These are phyloP conservation scores for Candida germanica DNA, from an alignment of 805 yeast species.

Conservation along the genomic window DNA sequence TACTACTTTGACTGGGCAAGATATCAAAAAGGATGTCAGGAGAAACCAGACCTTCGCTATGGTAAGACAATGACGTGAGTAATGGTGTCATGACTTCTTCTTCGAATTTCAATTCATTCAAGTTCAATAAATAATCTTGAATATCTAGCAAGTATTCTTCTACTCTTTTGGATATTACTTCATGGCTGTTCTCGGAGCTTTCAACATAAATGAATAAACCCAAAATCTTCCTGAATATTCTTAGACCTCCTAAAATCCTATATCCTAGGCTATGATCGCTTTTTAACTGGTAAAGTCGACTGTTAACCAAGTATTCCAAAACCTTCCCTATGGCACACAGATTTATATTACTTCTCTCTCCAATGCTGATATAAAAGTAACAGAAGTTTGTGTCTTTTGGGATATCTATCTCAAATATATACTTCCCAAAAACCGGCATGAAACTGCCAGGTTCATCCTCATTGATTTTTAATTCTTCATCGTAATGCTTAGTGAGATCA, in stretches of 20 bases:
- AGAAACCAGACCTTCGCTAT: constrained; percentile 8
- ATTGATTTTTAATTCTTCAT: not conserved
- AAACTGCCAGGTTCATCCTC: not conserved
- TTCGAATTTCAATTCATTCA: constrained; percentile 4
- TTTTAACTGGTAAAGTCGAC: constrained; percentile 3
- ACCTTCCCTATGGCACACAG: constrained; percentile 8
- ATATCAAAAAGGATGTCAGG: constrained; percentile 22
- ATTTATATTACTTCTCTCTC: constrained; percentile 6
- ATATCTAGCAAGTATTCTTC: constrained; percentile 10
- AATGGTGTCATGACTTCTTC: constrained; percentile 4
- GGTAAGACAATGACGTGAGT: not conserved
- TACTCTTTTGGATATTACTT: constrained; percentile 4
- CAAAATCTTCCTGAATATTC: constrained; percentile 10
- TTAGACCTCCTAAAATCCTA: constrained; percentile 9
- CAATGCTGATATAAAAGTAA: constrained; percentile 9
- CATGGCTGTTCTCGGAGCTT: constrained; percentile 8
- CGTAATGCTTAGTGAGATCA: constrained; percentile 6
- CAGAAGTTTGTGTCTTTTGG: constrained; percentile 1
- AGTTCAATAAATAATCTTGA: not conserved
- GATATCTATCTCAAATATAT: not conserved
- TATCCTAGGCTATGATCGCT: constrained; percentile 9
- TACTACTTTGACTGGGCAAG: constrained; percentile 27
- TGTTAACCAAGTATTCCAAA: constrained; percentile 5
- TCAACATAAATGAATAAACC: constrained; percentile 13
- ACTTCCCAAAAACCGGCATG: constrained; percentile 1